These are phyloP conservation scores for Tolypocladium guangdongense DNA, from an alignment of 2,329 filamentous ascomycete genomes.

Conservation along the genomic window DNA sequence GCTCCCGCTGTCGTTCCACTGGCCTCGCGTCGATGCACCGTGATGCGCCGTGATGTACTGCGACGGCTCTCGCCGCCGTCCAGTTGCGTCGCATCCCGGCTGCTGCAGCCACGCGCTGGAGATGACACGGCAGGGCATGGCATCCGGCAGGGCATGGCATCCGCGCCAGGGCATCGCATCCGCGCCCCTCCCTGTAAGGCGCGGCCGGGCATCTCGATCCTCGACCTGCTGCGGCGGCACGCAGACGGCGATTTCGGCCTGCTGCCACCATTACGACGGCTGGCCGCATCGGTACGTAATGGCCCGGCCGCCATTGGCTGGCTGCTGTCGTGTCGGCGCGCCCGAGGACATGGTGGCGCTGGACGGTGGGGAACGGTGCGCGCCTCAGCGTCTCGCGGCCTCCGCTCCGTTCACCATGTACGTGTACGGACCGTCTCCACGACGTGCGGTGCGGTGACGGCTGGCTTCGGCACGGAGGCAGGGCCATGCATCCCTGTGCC, in stretches of 20 bases:
- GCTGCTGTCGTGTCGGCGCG: not conserved
- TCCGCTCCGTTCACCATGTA: no score
- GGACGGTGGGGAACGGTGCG: not conserved
- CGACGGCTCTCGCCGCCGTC: not conserved
- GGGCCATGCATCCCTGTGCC: not conserved
- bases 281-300: constrained; percentile 4
- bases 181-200: not conserved
- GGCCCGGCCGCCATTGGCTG: constrained; percentile 4
- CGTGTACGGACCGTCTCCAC: not conserved
- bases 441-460: not conserved
- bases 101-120: not conserved
- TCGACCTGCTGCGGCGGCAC: not conserved
- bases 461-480: not conserved
- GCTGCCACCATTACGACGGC: not conserved
- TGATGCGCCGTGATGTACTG: no score
- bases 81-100: not conserved
- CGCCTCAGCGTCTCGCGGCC: not conserved
- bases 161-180: not conserved
- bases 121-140: not conserved
- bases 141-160: not conserved
- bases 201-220: not conserved
- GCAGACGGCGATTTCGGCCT: not conserved
- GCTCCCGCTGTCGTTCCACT: not conserved
- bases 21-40: no score
- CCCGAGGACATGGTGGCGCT: not conserved